Base-by-base conservation (phyloP, 2,329 filamentous ascomycete genomes). In the Trichoderma harzianum region DNA sequence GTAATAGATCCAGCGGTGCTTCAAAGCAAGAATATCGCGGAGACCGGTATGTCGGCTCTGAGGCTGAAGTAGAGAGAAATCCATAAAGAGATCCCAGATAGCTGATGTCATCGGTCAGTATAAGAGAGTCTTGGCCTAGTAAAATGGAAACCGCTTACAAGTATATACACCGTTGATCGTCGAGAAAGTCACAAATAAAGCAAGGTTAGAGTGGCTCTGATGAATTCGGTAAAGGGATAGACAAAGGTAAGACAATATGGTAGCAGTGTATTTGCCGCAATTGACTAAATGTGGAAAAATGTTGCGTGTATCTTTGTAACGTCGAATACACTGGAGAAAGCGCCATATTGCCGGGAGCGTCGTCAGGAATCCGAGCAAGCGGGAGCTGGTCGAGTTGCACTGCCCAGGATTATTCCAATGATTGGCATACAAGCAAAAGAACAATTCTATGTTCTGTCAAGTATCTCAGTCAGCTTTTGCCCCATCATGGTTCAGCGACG, bases 1-100 rank as follows among this genome's bases (percentile, higher is more conserved):
- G 79, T 98, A 99, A 84, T 99, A 99, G 55, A 91, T 85, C 91
- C 93, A 96, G 4, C 88, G 86, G 14, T 86, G 86, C 78, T 95
- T 95, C 77, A 96, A 92, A 0, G 91, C 94, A 0, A 96, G 86
- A 10, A 93, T 91, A 72, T 95, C 89, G 7, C 96, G 91, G 12
- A 98, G 87, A 63, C 91, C 86, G 2, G 84, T 87, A 75, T 92
- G 85, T 12, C 88, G 87, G 0, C 93, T 89, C 70, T 91, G 89
- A 0, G 92, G 87, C 76, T 98, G 94, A 3, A 95, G 87, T n/a
- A 98, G 86, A 72, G 92, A 96, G 87, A 96, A 98, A 80, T 99
- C 96, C 93, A 98, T 98, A 74, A 94, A 90, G 2, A 99, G 83
- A 79, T 99, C 96, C 96, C 96, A 99, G 55, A 97, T 87, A 11